A percentile compares a stretch with the other conserved stretches of the same genome.
phyloP scores from a whole-genome alignment of 75 land plant species.

The Gnetum montanum region DNA sequence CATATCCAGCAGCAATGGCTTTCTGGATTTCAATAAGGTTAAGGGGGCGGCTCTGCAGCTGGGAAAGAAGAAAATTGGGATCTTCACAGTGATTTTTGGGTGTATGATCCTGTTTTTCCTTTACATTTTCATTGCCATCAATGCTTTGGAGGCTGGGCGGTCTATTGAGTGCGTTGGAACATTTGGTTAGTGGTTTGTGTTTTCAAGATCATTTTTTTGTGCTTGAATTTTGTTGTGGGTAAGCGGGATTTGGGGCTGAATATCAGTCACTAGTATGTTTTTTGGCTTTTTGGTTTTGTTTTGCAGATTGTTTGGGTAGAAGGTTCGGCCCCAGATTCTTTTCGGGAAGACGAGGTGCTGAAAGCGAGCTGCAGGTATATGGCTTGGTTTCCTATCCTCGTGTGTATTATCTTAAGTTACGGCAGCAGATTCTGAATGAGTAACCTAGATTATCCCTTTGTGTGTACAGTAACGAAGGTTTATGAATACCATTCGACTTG shows the following conservation, averaged over 20 bases:
- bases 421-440: too few relatives aligned
- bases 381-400: neutral
- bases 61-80: conserved; percentile 69
- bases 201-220: too few relatives aligned
- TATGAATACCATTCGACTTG: too few relatives aligned
- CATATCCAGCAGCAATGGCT: conserved; percentile 65
- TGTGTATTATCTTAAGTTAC: neutral
- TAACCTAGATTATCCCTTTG: too few relatives aligned
- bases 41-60: conserved; percentile 75
- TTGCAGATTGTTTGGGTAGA: conserved; percentile 80
- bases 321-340: conserved; percentile 73
- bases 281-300: conserved; percentile 8
- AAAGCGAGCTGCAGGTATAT: conserved; percentile 36
- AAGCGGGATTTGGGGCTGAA: too few relatives aligned
- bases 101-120: conserved; percentile 64
- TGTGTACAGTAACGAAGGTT: too few relatives aligned
- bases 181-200: too few relatives aligned
- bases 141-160: conserved; percentile 67
- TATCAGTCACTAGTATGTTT: too few relatives aligned
- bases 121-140: conserved; percentile 79
- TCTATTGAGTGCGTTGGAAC: too few relatives aligned
- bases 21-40: conserved; percentile 81
- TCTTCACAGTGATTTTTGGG: conserved; percentile 56
- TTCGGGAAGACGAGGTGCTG: conserved; percentile 45
- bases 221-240: too few relatives aligned